phyloP scores from a whole-genome alignment of 768 basidiomycete genomes.

The Rhizopogon vinicolor region DNA sequence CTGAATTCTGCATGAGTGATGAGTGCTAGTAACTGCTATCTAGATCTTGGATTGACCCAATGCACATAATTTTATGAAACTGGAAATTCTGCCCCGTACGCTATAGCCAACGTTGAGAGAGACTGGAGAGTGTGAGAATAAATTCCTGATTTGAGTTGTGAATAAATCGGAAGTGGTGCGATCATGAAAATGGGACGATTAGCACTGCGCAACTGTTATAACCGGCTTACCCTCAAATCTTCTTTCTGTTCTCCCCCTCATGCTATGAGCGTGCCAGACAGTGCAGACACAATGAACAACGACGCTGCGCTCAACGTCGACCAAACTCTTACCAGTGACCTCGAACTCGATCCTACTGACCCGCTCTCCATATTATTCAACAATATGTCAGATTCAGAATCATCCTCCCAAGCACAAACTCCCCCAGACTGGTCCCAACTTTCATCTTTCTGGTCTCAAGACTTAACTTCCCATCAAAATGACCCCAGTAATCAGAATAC shows the following conservation, averaged over 20 bases:
- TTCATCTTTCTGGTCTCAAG: conserved; percentile 40
- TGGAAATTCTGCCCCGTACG: too few species aligned
- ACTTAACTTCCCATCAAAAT: neutral
- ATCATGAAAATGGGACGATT: conserved; percentile 23
- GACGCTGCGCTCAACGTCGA: neutral
- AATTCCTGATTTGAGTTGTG: conserved; percentile 11
- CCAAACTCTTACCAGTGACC: conserved; percentile 12
- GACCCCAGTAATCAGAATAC: conserved; percentile 6
- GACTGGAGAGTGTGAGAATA: conserved; percentile 15
- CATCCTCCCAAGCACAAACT: conserved; percentile 23
- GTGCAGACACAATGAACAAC: neutral
- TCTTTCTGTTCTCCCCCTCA: neutral
- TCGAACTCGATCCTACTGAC: conserved; percentile 45
- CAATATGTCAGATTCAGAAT: conserved; percentile 31
- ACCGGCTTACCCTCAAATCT: neutral
- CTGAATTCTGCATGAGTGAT: too few species aligned
- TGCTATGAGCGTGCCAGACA: too few species aligned
- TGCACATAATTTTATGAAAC: too few species aligned
- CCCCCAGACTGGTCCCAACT: conserved; percentile 54
- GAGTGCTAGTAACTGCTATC: too few species aligned
- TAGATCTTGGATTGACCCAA: too few species aligned
- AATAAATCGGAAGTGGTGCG: conserved; percentile 18
- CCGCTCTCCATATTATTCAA: conserved; percentile 56
- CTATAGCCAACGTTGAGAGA: too few species aligned
- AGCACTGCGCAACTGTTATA: neutral